phyloP scores from a whole-genome alignment of 2,329 filamentous ascomycete genomes.

The Penicillium thymicola region DNA sequence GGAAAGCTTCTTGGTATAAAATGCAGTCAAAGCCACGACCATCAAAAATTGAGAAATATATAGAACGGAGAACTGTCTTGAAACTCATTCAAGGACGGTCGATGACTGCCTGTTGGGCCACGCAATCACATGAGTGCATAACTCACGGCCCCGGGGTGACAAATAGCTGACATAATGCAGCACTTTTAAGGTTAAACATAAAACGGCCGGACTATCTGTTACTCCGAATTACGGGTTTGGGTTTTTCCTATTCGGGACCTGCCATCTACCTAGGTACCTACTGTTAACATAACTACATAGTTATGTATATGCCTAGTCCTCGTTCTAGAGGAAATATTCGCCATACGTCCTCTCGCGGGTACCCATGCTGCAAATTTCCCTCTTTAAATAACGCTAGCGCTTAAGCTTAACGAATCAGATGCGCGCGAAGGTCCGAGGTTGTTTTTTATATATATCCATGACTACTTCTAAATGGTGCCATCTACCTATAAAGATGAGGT shows the following conservation, averaged over 20 bases:
- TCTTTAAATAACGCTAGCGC: too few relatives aligned
- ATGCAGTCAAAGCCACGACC: background rate
- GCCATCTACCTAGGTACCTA: too few relatives aligned
- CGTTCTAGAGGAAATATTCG: too few relatives aligned
- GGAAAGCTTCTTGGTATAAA: background rate
- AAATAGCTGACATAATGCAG: conserved; percentile 1
- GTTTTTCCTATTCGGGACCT: background rate
- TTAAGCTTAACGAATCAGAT: too few relatives aligned
- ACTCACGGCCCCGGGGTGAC: background rate
- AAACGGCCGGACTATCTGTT: background rate
- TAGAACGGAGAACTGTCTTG: background rate
- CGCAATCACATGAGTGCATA: conserved; percentile 11
- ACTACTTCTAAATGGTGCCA: too few relatives aligned
- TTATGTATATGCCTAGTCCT: too few relatives aligned
- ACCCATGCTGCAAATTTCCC: too few relatives aligned
- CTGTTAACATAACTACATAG: too few relatives aligned
- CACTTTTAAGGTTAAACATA: conserved; percentile 1
- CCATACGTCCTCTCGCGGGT: too few relatives aligned
- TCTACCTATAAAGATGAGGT: too few relatives aligned
- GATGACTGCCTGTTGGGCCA: conserved; percentile 5
- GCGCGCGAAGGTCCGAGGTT: too few relatives aligned
- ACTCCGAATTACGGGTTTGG: background rate
- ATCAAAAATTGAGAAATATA: background rate
- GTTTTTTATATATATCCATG: too few relatives aligned
- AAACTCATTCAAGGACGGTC: background rate